Conservation (phyloP, 2,329 filamentous ascomycete species). For the Parastagonospora nodorum region DNA sequence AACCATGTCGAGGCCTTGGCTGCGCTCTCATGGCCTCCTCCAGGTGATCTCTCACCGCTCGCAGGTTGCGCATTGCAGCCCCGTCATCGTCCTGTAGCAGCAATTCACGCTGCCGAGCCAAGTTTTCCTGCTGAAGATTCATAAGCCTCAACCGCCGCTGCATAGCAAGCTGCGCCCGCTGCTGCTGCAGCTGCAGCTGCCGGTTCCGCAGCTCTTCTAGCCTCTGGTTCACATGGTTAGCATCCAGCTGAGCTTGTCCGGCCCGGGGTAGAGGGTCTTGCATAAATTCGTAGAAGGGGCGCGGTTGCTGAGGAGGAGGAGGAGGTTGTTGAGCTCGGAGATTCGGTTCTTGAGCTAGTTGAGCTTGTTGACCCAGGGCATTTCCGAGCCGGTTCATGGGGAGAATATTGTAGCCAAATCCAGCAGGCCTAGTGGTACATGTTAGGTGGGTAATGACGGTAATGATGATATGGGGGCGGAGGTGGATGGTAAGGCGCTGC, state of each 20-base stretch:
- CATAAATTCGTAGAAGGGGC: neutral
- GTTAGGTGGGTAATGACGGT: constrained; percentile 7
- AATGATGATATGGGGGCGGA: neutral
- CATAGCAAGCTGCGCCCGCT: neutral
- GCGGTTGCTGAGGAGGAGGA: neutral
- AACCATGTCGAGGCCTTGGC: too few species aligned
- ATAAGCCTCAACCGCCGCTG: neutral
- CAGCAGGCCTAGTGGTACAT: constrained; percentile 9
- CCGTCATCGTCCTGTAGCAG: neutral
- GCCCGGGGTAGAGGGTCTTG: constrained; percentile 5
- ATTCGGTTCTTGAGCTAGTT: neutral
- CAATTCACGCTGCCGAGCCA: neutral
- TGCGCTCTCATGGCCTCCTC: neutral
- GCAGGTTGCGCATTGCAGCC: neutral
- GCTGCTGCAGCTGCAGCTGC: too few species aligned
- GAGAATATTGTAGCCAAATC: neutral
- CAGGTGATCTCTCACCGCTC: neutral
- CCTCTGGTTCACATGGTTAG: neutral
- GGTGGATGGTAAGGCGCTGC: neutral
- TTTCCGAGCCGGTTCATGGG: too few species aligned
- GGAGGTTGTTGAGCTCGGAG: neutral
- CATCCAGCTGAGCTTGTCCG: neutral
- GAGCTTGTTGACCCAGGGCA: neutral
- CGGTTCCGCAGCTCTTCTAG: neutral
- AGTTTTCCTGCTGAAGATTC: neutral